Evolutionary conservation across 2,329 filamentous ascomycete genomes (phyloP), one percentile per base, ranked within the genome.

Genomic region (Fusarium coffeatum): DNA sequence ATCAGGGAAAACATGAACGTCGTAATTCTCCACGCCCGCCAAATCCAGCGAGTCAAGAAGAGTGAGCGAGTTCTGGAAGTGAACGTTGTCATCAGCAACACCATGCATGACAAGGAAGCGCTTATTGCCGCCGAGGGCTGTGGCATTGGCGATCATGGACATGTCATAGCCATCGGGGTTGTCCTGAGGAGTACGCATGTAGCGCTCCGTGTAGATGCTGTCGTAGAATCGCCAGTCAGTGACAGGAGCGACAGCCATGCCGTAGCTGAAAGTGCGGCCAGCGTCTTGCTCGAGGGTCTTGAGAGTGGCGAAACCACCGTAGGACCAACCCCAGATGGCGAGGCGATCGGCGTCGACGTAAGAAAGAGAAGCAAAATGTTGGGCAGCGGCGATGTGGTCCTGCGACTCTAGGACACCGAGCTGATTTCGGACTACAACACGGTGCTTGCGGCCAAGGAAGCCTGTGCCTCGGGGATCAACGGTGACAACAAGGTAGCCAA

Each of bases 261-360:
- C 97, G 79, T 99, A 99, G 69, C 90, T 90, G 83, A 98, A 99
- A 0, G 94, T 98, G 76, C 89, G 79, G 8, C 97, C 96, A 11
- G 89, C 95, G 78, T 99, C 96, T 66, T 89, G 87, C 83, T 99
- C 96, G 15, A 99, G 89, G 2, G 93, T 96, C 84, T 99, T 99
- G 75, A 99, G 87, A 8, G 96, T 93, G 84, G 93, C 92, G 84
- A 97, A 99, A 13, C 96, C 96, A 61, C 96, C 96, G 77, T 96
- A 99, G 68, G 93, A 97, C 96, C 96, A 99, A 49, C 96, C 96
- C 96, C 96, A 99, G 77, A 99, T 97, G 22, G 94, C 94, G 72
- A 99, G 88, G 57, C 92, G 89, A 9, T 89, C 85, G 27, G 87
- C 84, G 78, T 99, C 97, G 16, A 98, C 90, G 79, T 99, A 98